These are phyloP conservation scores for Monosporascus sp. DNA, from an alignment of 2,329 filamentous ascomycete species.

Conservation along the genomic window DNA sequence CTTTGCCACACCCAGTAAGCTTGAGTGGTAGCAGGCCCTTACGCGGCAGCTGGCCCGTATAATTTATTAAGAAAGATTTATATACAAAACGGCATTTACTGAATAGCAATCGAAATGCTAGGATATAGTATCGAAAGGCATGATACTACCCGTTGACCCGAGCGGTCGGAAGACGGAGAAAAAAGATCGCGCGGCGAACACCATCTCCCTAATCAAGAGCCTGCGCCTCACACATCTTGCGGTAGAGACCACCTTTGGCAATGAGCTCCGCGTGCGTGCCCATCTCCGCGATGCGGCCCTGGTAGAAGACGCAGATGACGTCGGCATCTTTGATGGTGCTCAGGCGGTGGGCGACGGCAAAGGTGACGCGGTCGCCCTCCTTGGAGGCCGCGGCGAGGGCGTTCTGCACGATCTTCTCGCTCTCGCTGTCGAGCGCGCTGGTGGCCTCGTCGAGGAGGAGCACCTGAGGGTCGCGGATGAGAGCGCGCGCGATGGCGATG, in stretches of 20 bases:
- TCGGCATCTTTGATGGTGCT: constrained; percentile 34
- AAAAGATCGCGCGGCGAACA: too few species aligned
- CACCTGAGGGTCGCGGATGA: constrained; percentile 35
- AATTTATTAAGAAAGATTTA: too few species aligned
- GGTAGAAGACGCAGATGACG: constrained; percentile 51
- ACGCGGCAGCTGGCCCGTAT: too few species aligned
- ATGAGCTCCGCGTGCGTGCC: constrained; percentile 48
- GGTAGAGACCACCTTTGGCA: constrained; percentile 49
- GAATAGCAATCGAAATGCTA: too few species aligned
- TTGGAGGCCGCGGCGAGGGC: constrained; percentile 2
- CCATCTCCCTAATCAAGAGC: too few species aligned
- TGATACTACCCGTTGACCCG: too few species aligned
- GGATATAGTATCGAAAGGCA: too few species aligned
- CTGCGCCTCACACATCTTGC: constrained; percentile 40
- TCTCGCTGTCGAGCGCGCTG: constrained; percentile 7
- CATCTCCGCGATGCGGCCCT: constrained; percentile 43
- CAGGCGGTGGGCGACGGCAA: constrained; percentile 20
- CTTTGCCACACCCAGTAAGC: too few species aligned
- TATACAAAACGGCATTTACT: too few species aligned
- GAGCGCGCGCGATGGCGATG: constrained; percentile 37
- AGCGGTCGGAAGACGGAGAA: too few species aligned
- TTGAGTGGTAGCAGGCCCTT: too few species aligned
- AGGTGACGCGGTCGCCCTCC: constrained; percentile 11
- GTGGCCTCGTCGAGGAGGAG: constrained; percentile 37
- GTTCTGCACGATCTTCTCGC: constrained; percentile 8